Base-by-base conservation (phyloP, 139 green algal genomes). In the Micractinium conductrix region DNA sequence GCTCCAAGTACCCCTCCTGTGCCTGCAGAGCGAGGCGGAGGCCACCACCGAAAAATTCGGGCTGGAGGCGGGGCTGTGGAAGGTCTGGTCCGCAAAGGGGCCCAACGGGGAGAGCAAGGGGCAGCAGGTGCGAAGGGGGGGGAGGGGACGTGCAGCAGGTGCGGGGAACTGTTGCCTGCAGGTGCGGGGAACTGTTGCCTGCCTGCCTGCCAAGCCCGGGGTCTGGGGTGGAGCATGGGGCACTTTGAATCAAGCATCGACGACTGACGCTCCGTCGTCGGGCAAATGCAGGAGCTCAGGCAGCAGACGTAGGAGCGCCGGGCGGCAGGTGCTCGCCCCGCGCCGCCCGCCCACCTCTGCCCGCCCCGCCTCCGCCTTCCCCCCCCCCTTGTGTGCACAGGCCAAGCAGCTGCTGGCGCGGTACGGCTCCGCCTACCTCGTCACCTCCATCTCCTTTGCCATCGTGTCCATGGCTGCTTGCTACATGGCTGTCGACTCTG, bases 371-470 rank as follows among this genome's bases (percentile, higher is more conserved):
- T 37, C n/a, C n/a, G n/a, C n/a, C 60, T 35, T 68, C 60, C n/a
- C 30, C 30, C 28, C 60, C 26, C 24, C 26, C 70, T 5, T 42
- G 6, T 42, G 28, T 9, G 4, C n/a, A 3, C 88, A 95, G 83
- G 96, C 96, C 28, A 99, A 99, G 89, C 92, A 95, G 53, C 91
- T 99, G 76, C 91, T 99, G 43, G 90, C 93, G 33, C 88, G 93
- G 30, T 99, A 99, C 80, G 97, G 97, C 45, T 92, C 89, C 35
- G 97, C 97, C 17, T 99, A 99, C 90, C 91, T 99, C 12, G 86
- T 98, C 50, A 99, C 97, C 40, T 99, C 95, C 75, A 98, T 99
- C 76, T 96, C 94, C 28, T 96, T 99, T 55, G 96, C 97, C 21
- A 88, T 98, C 44, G 91, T 99, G 9, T 99, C 96, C 17, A 98